Evolutionary conservation across 2,329 filamentous ascomycete genomes (phyloP), one percentile per base, ranked within the genome.

Genomic region (Alternaria panax): DNA sequence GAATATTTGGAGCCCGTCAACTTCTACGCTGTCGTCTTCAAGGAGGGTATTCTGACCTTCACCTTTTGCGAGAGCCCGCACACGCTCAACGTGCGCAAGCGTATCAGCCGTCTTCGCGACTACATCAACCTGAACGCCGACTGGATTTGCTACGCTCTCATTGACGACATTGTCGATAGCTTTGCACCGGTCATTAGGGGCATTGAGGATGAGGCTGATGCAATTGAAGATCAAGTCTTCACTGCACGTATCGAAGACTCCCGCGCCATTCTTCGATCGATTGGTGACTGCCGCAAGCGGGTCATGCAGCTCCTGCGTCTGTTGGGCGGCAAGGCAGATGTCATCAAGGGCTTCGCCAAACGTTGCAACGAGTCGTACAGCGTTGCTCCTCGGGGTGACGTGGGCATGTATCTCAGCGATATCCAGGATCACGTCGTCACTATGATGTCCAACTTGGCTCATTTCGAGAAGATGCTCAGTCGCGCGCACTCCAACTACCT

Each of bases 381-480:
- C 66, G 91, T 98, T 52, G 97, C 95, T 1, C 95, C 95, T 7
- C 91, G 93, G 47, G 95, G 95, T 81, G 95, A 99, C 75, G 97
- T 99, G 66, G 95, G 93, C 22, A 87, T 99, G 72, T 99, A 99
- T 75, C 86, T 99, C 34, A 92, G 92, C 73, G 95, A 99, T 80
- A 97, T 99, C 65, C 95, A 99, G 79, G 95, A 99, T 80, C 95
- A 99, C 85, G 94, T 99, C 53, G 92, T 99, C 60, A 99, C 95
- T 45, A 98, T 98, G 94, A 96, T 97, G 86, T 95, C 92, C 68
- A 99, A 96, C 79, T 80, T 99, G 70, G 88, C 88, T 1, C 95
- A 99, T 77, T 97, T 97, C 69, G 95, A 99, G 78, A 98, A 98
- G 84, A 97, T 99, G 86, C 86, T 99, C 50, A 93, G 91, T 27